These are phyloP conservation scores for Hypoxylon sp. DNA, from an alignment of 2,329 filamentous ascomycete species.

Conservation along the genomic window DNA sequence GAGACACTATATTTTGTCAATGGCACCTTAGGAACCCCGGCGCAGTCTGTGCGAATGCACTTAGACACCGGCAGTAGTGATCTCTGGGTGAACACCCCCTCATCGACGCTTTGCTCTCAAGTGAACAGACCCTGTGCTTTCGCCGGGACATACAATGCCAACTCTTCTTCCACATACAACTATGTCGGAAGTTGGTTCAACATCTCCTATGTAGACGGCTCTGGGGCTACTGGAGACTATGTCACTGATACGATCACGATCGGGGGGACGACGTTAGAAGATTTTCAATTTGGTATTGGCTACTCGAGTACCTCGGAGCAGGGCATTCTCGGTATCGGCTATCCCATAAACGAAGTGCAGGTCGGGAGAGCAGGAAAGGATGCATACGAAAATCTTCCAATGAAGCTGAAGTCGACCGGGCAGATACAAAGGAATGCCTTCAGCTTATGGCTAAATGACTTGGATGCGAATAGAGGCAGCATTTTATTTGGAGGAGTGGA, in stretches of 20 bases:
- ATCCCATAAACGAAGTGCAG: conserved; percentile 82
- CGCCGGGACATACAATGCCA: conserved; percentile 78
- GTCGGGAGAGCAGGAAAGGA: conserved; percentile 69
- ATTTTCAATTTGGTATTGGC: conserved; percentile 81
- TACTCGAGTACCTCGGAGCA: conserved; percentile 73
- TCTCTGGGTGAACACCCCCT: conserved; percentile 77
- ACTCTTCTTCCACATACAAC: conserved; percentile 81
- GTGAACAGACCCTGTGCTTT: conserved; percentile 67
- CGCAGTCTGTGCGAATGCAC: conserved; percentile 70
- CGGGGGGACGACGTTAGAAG: conserved; percentile 66
- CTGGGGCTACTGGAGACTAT: conserved; percentile 83
- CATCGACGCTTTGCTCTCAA: conserved; percentile 71
- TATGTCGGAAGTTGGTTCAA: conserved; percentile 85
- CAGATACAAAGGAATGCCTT: conserved; percentile 77
- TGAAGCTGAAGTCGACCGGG: conserved; percentile 72
- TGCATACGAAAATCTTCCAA: conserved; percentile 78
- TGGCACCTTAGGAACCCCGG: conserved; percentile 73
- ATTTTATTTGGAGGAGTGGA: conserved; percentile 85
- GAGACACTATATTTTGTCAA: conserved; percentile 77
- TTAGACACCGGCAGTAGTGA: conserved; percentile 80
- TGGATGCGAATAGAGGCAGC: conserved; percentile 74
- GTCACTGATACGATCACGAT: conserved; percentile 79
- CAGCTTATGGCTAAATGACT: conserved; percentile 82
- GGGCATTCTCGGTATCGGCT: conserved; percentile 90
- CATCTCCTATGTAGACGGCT: conserved; percentile 89